Base-by-base conservation (phyloP, 257 asterid species). In the Orobanche coerulescens region DNA sequence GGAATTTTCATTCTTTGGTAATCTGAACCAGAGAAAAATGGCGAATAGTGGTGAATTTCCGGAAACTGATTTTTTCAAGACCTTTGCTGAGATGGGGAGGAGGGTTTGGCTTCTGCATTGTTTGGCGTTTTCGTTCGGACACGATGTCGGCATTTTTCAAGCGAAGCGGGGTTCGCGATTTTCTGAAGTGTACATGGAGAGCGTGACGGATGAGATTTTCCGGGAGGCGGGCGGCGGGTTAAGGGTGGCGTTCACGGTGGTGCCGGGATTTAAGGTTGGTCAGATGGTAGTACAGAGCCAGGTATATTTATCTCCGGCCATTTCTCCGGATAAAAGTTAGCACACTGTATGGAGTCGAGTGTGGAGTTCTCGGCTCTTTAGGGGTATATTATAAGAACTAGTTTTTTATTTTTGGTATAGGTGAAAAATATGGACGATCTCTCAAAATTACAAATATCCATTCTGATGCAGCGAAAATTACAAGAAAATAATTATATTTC, bases 61-160 rank as follows among this genome's bases (percentile, higher is more conserved):
- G 12, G 99, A 89, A 4, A 89, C 97, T 0, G 97, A 85, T 5
- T 86, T 89, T 66, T 93, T 89, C 62, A 79, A 76, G 73, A 52
- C 69, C 28, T 93, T 89, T 71, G 94, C 96, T 0, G 99, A 93
- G 72, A 86, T 93, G 97, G 97, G 87, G 34, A 67, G 96, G 67
- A 78, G 99, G 11, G 76, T 83, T n/a, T 93, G 97, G 96, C 81
- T 93, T 6, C 50, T 82, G 13, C 95, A 87, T 28, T 81, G 94
- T 68, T 55, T 93, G 73, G 89, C 87, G 11, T 73, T 80, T 56
- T 89, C 94, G 0, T 89, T 89, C 25, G 71, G 57, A 19, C 74
- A 68, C 13, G 78, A 80, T 40, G 95, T 89, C 15, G 49, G 84
- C 64, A 61, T 79, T 4, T 93, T 84, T 64, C 97, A 83, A 62